Evolutionary conservation across 345 rosid species (phyloP).

Genomic region (Eucalyptus coolabah): DNA sequence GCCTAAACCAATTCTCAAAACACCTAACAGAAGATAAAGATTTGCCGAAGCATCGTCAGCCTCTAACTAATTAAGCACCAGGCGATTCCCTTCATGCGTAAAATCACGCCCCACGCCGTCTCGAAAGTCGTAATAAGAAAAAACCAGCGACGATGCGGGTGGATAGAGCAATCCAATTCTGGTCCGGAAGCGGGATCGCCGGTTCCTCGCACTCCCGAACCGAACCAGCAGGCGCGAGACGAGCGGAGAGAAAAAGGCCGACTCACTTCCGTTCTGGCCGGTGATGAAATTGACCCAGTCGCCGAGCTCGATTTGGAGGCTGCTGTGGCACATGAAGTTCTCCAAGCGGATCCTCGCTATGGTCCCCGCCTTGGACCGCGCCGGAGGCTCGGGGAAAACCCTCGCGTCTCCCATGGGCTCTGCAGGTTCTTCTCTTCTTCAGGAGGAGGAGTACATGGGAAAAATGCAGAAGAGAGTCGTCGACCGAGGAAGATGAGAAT

Average conservation of each 20-base stretch:
- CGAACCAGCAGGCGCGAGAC: neutral
- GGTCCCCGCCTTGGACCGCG: conserved; percentile 56
- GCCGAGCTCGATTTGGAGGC: conserved; percentile 73
- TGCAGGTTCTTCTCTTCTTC: neutral
- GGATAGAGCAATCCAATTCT: neutral
- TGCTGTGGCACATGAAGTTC: conserved; percentile 90
- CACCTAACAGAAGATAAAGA: neutral
- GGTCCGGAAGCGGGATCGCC: neutral
- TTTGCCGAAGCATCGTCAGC: neutral
- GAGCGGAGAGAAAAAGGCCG: neutral
- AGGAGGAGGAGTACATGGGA: neutral
- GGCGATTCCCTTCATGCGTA: neutral
- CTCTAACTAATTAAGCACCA: neutral
- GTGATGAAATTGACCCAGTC: conserved; percentile 90
- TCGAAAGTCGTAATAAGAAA: neutral
- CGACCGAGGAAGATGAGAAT: neutral
- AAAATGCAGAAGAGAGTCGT: neutral
- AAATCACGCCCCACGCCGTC: neutral
- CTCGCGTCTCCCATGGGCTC: conserved; percentile 34
- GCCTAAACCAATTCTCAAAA: neutral
- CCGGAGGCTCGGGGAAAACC: conserved; percentile 1
- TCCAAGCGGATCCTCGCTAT: conserved; percentile 60
- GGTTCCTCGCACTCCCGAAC: neutral
- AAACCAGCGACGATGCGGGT: neutral
- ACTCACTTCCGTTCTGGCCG: conserved; percentile 91